These are phyloP conservation scores for Saksenaea oblongispora DNA, from an alignment of 371 early-diverging fungal genomes.

Conservation along the genomic window DNA sequence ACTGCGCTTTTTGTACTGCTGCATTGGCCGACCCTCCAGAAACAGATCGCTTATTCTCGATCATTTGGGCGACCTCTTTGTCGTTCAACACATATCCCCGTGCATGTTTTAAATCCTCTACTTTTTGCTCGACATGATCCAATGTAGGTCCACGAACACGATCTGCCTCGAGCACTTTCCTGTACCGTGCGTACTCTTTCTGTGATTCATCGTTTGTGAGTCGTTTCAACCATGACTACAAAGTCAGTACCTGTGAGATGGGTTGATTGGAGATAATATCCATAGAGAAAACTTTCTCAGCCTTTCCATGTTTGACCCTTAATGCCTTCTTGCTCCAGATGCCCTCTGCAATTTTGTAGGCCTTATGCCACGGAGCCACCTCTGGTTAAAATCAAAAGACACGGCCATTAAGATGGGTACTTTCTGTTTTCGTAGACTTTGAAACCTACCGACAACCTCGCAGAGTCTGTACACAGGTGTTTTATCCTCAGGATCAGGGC, in stretches of 20 bases:
- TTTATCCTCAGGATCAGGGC: conserved; percentile 48
- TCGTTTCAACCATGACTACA: conserved; percentile 21
- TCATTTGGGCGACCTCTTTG: conserved; percentile 63
- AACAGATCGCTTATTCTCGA: conserved; percentile 46
- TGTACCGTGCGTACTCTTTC: conserved; percentile 64
- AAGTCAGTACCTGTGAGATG: conserved; percentile 51
- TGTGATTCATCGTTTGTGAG: conserved; percentile 45
- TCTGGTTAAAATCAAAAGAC: conserved; percentile 33
- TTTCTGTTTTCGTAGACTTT: too few relatives aligned
- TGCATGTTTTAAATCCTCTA: conserved; percentile 58
- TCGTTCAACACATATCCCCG: conserved; percentile 68
- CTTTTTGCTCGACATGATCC: conserved; percentile 58
- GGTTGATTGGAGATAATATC: conserved; percentile 72
- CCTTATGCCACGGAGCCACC: conserved; percentile 59
- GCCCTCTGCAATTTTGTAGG: conserved; percentile 60
- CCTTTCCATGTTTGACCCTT: conserved; percentile 65
- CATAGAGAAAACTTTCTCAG: conserved; percentile 70
- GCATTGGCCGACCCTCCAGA: not conserved
- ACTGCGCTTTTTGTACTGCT: conserved; percentile 30
- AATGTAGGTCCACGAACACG: conserved; percentile 46
- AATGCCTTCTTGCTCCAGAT: conserved; percentile 63
- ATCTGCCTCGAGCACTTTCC: conserved; percentile 53
- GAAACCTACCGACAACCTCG: conserved; percentile 53
- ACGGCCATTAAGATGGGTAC: too few relatives aligned
- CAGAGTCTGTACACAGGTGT: conserved; percentile 61